Evolutionary conservation across 1,284 basidiomycete species (phyloP), one percentile per base, ranked within the genome.

Genomic region (Fomitopsis palustris): DNA sequence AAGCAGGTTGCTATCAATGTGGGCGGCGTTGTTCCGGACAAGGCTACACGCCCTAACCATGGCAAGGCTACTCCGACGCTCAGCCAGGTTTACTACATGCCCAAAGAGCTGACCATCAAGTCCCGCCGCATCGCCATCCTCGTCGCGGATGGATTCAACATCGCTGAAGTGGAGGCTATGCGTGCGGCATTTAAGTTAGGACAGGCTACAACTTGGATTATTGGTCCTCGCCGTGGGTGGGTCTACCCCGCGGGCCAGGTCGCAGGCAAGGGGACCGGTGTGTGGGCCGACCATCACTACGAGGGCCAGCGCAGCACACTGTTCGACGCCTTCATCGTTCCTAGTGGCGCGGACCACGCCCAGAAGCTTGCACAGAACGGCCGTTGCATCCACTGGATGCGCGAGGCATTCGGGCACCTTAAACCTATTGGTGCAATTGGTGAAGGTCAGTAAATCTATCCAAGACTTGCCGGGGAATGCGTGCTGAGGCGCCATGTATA

Each of bases 331-430:
- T 63, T 93, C 61, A 81, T 90, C 66, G 84, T 94, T 65, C 83
- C 88, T 16, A 85, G 86, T 21, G 90, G 90, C 0, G 72, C 72
- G 10, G 76, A 81, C 51, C 82, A 85, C 63, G 79, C 76, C 12
- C 78, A 83, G 65, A 70, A 77, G 35, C 77, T 92, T 27, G 73
- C 72, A 16, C 72, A 72, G 39, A 83, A 79, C 58, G 88, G 87
- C 4, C 78, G 88, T 6, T 79, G 74, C 12, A 70, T 88, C 6
- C 88, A 93, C 67, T 92, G 87, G 79, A 79, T 88, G 2, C 80
- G 87, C 42, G 91, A 93, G 72, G 84, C 90, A 1, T 93, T 90
- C 72, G 88, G 88, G 25, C 91, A 93, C 70, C 84, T 85, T 71
- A 92, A 93, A 74, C 69, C 86, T 12, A 89, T 93, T 54, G 87